phyloP scores from a whole-genome alignment of 306 rosid genomes.

The Senna tora region DNA sequence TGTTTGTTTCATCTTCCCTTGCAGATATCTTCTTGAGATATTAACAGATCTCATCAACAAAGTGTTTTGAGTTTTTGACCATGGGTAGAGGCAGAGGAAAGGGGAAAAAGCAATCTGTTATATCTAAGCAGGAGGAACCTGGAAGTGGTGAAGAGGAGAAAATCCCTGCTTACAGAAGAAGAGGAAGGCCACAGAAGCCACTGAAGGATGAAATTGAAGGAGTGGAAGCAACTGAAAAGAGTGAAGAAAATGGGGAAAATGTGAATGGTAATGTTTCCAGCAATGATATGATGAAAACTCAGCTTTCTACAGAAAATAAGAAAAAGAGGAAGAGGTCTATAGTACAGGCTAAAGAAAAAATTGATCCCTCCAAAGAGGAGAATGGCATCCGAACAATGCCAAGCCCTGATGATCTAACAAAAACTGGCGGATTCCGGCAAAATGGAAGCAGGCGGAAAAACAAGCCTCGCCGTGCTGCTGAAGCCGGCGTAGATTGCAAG shows the following conservation, averaged over 20 bases:
- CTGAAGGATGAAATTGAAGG: constrained; percentile 58
- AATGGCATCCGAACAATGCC: constrained; percentile 50
- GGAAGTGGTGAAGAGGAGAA: constrained; percentile 63
- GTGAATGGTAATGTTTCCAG: constrained; percentile 47
- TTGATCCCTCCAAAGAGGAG: constrained; percentile 57
- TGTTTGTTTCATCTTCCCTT: constrained; percentile 27
- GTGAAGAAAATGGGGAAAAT: constrained; percentile 61
- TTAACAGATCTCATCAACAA: constrained; percentile 35
- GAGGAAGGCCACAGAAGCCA: constrained; percentile 70
- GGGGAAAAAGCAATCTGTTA: constrained; percentile 65
- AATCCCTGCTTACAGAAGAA: constrained; percentile 60
- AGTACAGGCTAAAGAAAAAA: constrained; percentile 56
- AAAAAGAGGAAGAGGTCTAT: constrained; percentile 67
- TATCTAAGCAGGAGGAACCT: constrained; percentile 51
- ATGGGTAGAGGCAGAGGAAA: constrained; percentile 86
- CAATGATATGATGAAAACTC: constrained; percentile 54
- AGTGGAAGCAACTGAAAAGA: constrained; percentile 54
- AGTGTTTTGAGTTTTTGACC: constrained; percentile 28
- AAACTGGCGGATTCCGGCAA: constrained; percentile 77
- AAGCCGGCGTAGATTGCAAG: constrained; percentile 85
- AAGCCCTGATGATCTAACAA: constrained; percentile 46
- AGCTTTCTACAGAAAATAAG: constrained; percentile 49
- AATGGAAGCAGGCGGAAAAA: constrained; percentile 84
- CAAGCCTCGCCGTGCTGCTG: constrained; percentile 95
- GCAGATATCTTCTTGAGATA: constrained; percentile 46